phyloP scores from a whole-genome alignment of 352 stramenopile species.

The Pythium diclinum region DNA sequence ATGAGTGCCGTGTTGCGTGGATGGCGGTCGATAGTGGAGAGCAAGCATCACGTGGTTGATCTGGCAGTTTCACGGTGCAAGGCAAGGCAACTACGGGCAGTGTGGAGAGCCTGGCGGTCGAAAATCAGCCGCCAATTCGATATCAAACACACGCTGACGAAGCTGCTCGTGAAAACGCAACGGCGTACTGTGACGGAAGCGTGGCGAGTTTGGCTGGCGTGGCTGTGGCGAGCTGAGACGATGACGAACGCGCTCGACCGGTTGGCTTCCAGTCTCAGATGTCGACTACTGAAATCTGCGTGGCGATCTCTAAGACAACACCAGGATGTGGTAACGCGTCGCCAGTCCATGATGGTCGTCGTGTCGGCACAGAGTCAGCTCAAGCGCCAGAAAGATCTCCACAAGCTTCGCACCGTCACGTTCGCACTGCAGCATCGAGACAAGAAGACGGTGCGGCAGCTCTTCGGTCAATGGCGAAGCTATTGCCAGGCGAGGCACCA shows the following conservation, averaged over 20 bases:
- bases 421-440: conserved; percentile 31
- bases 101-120: not conserved
- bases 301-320: conserved; percentile 21
- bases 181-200: not conserved
- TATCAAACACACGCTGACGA: not conserved
- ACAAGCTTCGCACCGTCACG: conserved; percentile 26
- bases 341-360: conserved; percentile 37
- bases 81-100: not conserved
- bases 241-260: not conserved
- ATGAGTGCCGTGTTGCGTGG: not conserved
- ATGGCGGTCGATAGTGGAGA: conserved; percentile 9
- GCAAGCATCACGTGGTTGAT: not conserved
- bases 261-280: not conserved
- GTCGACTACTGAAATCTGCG: conserved; percentile 2
- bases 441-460: conserved; percentile 11
- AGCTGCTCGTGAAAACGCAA: not conserved
- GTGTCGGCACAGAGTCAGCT: conserved; percentile 34
- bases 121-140: not conserved
- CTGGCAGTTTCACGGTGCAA: too few relatives aligned
- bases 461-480: conserved; percentile 25
- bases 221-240: not conserved
- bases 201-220: not conserved
- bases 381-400: conserved; percentile 31
- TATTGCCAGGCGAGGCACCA: conserved; percentile 20
- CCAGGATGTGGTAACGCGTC: conserved; percentile 24